These are phyloP conservation scores for Nicotiana sylvestris DNA, from an alignment of 257 asterid genomes.

Conservation along the genomic window DNA sequence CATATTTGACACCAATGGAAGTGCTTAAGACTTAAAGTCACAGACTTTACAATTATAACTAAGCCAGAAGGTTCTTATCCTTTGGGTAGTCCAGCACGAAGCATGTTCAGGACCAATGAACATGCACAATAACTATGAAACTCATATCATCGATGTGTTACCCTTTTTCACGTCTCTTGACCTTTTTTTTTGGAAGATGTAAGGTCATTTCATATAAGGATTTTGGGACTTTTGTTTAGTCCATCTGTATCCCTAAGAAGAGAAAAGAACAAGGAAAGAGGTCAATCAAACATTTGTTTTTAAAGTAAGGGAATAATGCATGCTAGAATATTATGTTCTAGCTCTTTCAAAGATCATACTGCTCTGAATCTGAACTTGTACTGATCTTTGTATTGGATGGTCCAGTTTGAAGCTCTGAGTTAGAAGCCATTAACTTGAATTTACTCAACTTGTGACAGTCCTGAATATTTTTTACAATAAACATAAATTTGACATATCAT, in stretches of 20 bases:
- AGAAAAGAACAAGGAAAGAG: neutral
- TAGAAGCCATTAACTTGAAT: too few relatives aligned
- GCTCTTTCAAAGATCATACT: neutral
- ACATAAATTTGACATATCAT: neutral
- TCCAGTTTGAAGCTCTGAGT: too few relatives aligned
- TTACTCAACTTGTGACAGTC: neutral
- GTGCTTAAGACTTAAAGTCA: neutral
- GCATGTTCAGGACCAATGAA: neutral
- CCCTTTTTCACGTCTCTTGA: neutral
- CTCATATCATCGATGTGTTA: neutral
- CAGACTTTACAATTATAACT: neutral
- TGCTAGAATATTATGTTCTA: neutral
- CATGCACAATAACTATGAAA: neutral
- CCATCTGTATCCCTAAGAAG: neutral
- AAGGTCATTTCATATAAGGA: neutral
- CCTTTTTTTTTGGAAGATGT: neutral
- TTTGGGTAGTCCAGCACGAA: neutral
- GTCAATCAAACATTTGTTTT: neutral
- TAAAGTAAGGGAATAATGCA: neutral
- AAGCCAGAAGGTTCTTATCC: neutral
- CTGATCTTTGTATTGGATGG: too few relatives aligned
- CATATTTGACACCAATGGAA: neutral
- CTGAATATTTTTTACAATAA: neutral
- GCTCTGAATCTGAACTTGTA: too few relatives aligned
- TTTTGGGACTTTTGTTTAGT: neutral